Conservation (phyloP, 2,329 filamentous ascomycete species). For the Phyllosticta paracitricarpa region DNA sequence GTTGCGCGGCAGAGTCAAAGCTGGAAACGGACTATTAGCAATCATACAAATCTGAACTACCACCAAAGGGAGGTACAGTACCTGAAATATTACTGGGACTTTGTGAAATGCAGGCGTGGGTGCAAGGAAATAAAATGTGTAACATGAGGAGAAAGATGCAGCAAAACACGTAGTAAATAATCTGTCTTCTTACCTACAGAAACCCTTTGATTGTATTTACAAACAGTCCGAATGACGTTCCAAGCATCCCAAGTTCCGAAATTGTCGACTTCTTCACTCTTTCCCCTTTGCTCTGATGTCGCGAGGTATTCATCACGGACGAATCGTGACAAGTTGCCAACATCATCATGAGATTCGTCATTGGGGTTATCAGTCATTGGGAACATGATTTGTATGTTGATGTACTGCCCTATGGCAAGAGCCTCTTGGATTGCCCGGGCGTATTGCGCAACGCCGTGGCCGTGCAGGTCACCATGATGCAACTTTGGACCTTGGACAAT, state of each 20-base stretch:
- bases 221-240: conserved; percentile 76
- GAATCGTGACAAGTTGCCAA: conserved; percentile 44
- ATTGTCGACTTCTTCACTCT: conserved; percentile 38
- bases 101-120: neutral
- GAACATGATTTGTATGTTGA: conserved; percentile 71
- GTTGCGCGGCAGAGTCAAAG: conserved; percentile 47
- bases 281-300: conserved; percentile 2
- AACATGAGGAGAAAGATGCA: neutral
- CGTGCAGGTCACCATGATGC: conserved; percentile 43
- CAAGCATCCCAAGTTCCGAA: conserved; percentile 88
- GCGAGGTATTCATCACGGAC: conserved; percentile 25
- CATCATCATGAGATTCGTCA: conserved; percentile 42
- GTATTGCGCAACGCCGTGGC: conserved; percentile 57
- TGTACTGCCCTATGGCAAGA: conserved; percentile 60
- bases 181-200: conserved; percentile 61
- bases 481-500: conserved; percentile 68
- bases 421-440: conserved; percentile 75
- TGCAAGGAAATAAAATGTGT: neutral
- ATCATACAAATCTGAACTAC: neutral
- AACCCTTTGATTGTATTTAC: conserved; percentile 73
- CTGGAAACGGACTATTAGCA: conserved; percentile 24
- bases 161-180: conserved; percentile 2
- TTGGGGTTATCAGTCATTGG: conserved; percentile 71
- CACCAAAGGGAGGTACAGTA: neutral
- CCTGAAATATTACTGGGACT: neutral